These are phyloP conservation scores for Wallemia mellicola DNA, from an alignment of 1,284 basidiomycete genomes.

Conservation along the genomic window DNA sequence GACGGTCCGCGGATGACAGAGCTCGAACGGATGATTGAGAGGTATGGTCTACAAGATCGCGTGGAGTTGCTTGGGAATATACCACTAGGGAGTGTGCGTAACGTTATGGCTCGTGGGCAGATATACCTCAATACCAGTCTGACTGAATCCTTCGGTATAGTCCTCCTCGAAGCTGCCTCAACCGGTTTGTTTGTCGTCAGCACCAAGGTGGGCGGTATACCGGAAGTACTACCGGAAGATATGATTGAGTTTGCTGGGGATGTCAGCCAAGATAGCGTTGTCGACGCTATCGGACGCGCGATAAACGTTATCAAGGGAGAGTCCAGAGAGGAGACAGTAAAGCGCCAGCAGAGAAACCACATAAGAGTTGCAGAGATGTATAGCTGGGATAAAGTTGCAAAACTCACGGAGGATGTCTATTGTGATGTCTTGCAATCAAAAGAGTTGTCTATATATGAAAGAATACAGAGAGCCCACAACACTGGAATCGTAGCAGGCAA, in stretches of 20 bases:
- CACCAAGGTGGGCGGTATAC: conserved; percentile 78
- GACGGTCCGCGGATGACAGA: conserved; percentile 89
- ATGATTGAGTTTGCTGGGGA: conserved; percentile 69
- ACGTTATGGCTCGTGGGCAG: conserved; percentile 54
- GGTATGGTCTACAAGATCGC: conserved; percentile 56
- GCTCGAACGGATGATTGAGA: conserved; percentile 83
- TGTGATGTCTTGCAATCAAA: not conserved
- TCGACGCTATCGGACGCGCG: not conserved
- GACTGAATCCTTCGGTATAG: conserved; percentile 89
- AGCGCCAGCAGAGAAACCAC: not conserved
- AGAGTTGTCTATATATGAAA: not conserved
- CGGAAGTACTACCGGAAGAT: conserved; percentile 71
- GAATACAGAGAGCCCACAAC: not conserved
- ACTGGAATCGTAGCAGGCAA: not conserved
- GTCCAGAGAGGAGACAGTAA: not conserved
- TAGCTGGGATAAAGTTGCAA: not conserved
- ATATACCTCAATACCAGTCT: conserved; percentile 89
- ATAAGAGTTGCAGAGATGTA: not conserved
- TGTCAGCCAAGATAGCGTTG: not conserved
- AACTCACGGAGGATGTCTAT: not conserved
- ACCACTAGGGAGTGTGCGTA: conserved; percentile 22
- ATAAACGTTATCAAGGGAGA: not conserved
- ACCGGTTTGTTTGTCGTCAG: conserved; percentile 80
- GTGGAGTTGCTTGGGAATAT: conserved; percentile 66
- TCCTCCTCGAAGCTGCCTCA: conserved; percentile 82